phyloP scores from a whole-genome alignment of 495 filamentous ascomycete genomes.

The Hypoxylon fragiforme region DNA sequence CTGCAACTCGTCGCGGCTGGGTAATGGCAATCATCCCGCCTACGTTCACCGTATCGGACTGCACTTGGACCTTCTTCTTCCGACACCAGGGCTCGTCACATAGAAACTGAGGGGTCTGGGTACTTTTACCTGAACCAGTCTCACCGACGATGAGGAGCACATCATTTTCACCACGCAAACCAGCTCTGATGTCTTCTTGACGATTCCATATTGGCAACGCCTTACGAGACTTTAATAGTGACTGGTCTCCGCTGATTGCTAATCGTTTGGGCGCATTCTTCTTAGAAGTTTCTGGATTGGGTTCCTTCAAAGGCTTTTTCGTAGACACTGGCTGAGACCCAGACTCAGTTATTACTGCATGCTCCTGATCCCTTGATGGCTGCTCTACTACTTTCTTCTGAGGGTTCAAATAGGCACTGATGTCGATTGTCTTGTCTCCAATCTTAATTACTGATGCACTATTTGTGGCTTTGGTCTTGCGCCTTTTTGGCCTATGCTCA shows the following conservation, averaged over 20 bases:
- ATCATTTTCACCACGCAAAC: constrained; percentile 64
- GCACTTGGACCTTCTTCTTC: constrained; percentile 54
- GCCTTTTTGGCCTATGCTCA: constrained; percentile 35
- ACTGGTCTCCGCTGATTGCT: constrained; percentile 32
- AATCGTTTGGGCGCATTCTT: not conserved
- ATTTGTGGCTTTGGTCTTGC: constrained; percentile 32
- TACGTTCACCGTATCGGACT: constrained; percentile 55
- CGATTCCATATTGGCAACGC: constrained; percentile 81
- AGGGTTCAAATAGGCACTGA: constrained; percentile 45
- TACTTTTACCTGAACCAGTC: constrained; percentile 96
- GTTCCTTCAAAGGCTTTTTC: constrained; percentile 8
- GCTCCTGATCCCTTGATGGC: constrained; percentile 1
- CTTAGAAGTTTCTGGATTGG: constrained; percentile 2
- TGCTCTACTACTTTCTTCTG: constrained; percentile 37
- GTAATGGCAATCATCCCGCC: constrained; percentile 95
- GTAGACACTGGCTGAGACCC: no score
- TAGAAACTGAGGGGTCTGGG: constrained; percentile 92
- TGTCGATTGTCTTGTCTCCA: constrained; percentile 44
- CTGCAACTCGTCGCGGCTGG: constrained; percentile 90
- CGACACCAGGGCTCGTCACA: constrained; percentile 78
- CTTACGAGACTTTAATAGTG: constrained; percentile 48
- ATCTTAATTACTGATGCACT: constrained; percentile 40
- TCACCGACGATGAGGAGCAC: constrained; percentile 88
- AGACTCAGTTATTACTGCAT: constrained; percentile 5
- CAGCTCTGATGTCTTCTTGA: constrained; percentile 66